Evolutionary conservation across 1,284 basidiomycete genomes (phyloP), one percentile per base, ranked within the genome.

Genomic region (Kalmanozyma brasiliensis): DNA sequence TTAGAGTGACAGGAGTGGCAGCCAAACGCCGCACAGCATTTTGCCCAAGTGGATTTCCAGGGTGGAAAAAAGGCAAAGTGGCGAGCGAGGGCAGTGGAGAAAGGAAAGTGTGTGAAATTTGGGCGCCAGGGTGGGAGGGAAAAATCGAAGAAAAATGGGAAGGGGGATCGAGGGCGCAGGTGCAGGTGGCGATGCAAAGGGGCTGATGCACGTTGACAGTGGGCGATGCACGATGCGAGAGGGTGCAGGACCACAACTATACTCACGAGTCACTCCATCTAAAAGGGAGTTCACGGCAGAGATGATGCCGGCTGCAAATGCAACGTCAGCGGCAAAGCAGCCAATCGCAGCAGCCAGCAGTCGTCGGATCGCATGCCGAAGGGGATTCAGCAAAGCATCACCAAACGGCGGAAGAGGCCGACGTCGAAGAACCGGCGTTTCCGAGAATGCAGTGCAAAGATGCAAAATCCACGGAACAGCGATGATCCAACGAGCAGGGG

Each of bases 231-330:
- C 16, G 1, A n/a, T 13, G 33, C n/a, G 29, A 7, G 9, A 11
- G 8, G 33, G 20, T 6, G 26, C 35, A 47, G 5, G 17, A n/a
- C 35, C 29, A 37, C 24, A 22, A 19, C 26, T 7, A 29, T 11
- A 64, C 55, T 64, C 49, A 64, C 61, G 49, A 41, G 26, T 41
- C 10, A 49, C 35, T 14, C 61, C 61, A 52, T 64, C 53, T 55
- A 52, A 41, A 41, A 53, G 30, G 45, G 55, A 35, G 32, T 49
- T 36, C 22, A 64, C 45, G 29, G 53, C 29, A 7, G 61, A 36
- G 19, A 49, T 34, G 30, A 64, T 34, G 49, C 41, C 53, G 46
- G 61, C 61, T 64, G 61, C 61, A 64, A 30, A 37, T 52, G 23
- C 23, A 24, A 42, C 9, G 24, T n/a, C 33, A 32, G 37, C 37